These are phyloP conservation scores for Phytophthora aleatoria DNA, from an alignment of 352 stramenopile species.

Conservation along the genomic window DNA sequence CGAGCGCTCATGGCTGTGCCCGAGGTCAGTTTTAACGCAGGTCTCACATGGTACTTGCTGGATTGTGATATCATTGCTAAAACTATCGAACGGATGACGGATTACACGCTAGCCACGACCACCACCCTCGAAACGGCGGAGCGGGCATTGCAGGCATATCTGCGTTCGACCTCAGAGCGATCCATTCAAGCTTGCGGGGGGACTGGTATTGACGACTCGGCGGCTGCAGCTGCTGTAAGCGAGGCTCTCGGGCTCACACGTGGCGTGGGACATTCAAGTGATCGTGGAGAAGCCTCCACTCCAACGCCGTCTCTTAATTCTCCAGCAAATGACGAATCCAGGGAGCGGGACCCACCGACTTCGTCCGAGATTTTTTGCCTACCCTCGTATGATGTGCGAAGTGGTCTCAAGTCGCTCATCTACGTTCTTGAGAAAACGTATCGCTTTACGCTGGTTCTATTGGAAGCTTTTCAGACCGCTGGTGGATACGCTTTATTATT, in stretches of 20 bases:
- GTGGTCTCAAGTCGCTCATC: conserved; percentile 58
- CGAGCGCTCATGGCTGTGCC: conserved; percentile 49
- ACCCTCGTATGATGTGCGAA: conserved; percentile 49
- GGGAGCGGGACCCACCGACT: not conserved
- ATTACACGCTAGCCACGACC: conserved; percentile 37
- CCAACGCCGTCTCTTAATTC: not conserved
- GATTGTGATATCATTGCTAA: conserved; percentile 60
- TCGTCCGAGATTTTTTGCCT: conserved; percentile 37
- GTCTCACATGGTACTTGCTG: conserved; percentile 77
- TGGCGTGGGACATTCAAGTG: conserved; percentile 2
- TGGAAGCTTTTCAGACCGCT: conserved; percentile 69
- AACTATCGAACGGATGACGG: conserved; percentile 50
- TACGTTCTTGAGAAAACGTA: conserved; percentile 71
- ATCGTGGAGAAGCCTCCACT: not conserved
- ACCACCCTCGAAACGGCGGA: conserved; percentile 41
- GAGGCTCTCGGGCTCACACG: conserved; percentile 63
- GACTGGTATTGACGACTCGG: conserved; percentile 21
- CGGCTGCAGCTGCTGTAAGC: conserved; percentile 58
- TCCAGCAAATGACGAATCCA: not conserved
- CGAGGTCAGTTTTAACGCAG: conserved; percentile 73
- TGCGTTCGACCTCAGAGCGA: not conserved
- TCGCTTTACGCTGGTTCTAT: conserved; percentile 59
- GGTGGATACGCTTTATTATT: conserved; percentile 68
- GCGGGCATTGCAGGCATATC: conserved; percentile 34
- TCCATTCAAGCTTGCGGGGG: conserved; percentile 2